These are phyloP conservation scores for Ophioceras dolichostomum DNA, from an alignment of 2,329 filamentous ascomycete genomes.

Conservation along the genomic window DNA sequence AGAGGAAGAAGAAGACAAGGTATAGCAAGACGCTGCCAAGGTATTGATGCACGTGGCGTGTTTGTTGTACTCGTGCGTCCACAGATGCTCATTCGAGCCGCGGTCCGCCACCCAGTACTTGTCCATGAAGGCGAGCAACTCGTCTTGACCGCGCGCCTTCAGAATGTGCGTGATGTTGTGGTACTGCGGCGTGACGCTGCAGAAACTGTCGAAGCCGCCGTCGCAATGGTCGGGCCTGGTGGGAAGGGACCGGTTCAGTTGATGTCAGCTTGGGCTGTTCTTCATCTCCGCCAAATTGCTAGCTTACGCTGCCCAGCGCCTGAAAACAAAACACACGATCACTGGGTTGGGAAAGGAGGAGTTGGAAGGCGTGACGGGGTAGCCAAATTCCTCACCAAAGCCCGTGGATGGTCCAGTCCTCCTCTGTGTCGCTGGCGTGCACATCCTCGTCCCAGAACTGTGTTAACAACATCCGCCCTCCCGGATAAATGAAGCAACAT, in stretches of 20 bases:
- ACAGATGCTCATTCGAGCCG: constrained; percentile 34
- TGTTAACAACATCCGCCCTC: constrained; percentile 26
- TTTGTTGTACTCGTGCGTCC: constrained; percentile 62
- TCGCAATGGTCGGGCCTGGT: constrained; percentile 31
- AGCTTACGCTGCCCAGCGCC: background rate
- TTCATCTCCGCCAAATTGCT: no score
- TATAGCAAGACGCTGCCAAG: constrained; percentile 52
- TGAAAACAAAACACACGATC: background rate
- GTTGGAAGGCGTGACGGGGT: no score
- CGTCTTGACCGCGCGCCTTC: constrained; percentile 22
- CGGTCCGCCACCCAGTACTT: constrained; percentile 25
- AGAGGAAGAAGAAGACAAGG: constrained; percentile 5
- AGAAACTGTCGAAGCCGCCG: constrained; percentile 28
- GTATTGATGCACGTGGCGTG: constrained; percentile 65
- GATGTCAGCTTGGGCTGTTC: background rate
- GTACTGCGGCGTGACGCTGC: constrained; percentile 26
- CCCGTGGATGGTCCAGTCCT: constrained; percentile 32
- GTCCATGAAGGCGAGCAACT: constrained; percentile 26
- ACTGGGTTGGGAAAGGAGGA: background rate
- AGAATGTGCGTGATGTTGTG: constrained; percentile 29
- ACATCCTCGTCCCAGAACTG: constrained; percentile 30
- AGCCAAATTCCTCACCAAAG: constrained; percentile 30
- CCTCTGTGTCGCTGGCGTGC: constrained; percentile 25
- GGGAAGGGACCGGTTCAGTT: background rate
- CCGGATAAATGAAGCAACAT: constrained; percentile 29